phyloP scores from a whole-genome alignment of 257 asterid genomes.

The Gentiana macrophylla region DNA sequence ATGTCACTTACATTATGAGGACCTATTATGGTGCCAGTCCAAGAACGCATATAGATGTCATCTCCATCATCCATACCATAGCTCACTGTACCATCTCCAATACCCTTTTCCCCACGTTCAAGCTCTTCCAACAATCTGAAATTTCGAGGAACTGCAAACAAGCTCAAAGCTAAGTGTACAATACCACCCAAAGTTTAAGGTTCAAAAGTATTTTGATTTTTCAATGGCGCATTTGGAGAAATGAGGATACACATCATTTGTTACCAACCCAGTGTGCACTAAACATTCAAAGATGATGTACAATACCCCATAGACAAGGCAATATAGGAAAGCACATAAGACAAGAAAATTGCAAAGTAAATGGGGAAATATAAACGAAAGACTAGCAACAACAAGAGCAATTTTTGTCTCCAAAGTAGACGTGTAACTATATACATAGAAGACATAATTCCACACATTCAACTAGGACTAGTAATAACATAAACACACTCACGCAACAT shows the following conservation, averaged over 20 bases:
- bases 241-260: neutral
- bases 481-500: no score
- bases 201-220: neutral
- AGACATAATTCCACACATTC: no score
- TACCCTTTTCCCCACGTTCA: constrained; percentile 32
- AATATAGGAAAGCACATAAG: no score
- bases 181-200: neutral
- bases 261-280: neutral
- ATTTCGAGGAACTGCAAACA: constrained; percentile 21
- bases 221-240: neutral
- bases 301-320: neutral
- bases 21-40: constrained; percentile 29
- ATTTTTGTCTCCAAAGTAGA: no score
- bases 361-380: no score
- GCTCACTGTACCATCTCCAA: constrained; percentile 36
- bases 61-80: constrained; percentile 34
- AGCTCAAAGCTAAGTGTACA: neutral
- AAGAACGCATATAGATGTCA: constrained; percentile 28
- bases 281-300: neutral
- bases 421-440: no score
- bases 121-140: constrained; percentile 28
- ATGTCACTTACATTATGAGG: constrained; percentile 19
- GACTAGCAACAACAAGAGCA: no score
- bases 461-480: no score
- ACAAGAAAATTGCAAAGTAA: no score